These are phyloP conservation scores for Magnaporthiopsis poae DNA, from an alignment of 2,329 filamentous ascomycete species.

Conservation along the genomic window DNA sequence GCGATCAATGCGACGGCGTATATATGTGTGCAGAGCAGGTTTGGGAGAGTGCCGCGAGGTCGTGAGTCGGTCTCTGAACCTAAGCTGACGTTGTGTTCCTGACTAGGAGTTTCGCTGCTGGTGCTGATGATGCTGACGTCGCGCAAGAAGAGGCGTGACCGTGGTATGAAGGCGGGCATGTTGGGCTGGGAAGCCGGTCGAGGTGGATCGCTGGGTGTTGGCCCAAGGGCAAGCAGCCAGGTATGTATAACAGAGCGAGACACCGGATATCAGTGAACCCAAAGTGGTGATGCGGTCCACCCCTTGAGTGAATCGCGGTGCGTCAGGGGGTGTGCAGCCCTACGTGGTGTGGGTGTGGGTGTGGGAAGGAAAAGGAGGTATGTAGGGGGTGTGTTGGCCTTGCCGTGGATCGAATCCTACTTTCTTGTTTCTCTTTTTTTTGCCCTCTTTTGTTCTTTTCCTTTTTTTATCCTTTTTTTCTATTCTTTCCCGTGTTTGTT, in stretches of 20 bases:
- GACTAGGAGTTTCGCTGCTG: neutral
- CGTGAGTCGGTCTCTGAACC: neutral
- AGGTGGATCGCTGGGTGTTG: neutral
- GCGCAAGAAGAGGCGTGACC: neutral
- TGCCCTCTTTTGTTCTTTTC: neutral
- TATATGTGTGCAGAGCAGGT: conserved; percentile 2
- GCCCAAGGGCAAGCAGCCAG: neutral
- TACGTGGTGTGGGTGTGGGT: neutral
- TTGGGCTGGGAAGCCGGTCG: neutral
- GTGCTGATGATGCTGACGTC: neutral
- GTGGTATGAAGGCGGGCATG: conserved; percentile 24
- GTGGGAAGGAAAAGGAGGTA: neutral
- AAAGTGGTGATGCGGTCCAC: neutral
- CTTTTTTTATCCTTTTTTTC: neutral
- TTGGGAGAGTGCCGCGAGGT: neutral
- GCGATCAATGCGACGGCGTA: conserved; percentile 3
- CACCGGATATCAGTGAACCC: neutral
- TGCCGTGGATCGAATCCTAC: neutral
- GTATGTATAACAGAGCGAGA: neutral
- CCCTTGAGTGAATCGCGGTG: neutral
- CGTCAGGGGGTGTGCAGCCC: neutral
- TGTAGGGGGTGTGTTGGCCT: neutral
- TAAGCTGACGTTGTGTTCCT: neutral
- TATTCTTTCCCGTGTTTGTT: neutral
- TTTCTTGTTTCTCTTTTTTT: neutral